These are phyloP conservation scores for Chlamydomonas reinhardtii DNA, from an alignment of 163 green algal genomes.

Conservation along the genomic window DNA sequence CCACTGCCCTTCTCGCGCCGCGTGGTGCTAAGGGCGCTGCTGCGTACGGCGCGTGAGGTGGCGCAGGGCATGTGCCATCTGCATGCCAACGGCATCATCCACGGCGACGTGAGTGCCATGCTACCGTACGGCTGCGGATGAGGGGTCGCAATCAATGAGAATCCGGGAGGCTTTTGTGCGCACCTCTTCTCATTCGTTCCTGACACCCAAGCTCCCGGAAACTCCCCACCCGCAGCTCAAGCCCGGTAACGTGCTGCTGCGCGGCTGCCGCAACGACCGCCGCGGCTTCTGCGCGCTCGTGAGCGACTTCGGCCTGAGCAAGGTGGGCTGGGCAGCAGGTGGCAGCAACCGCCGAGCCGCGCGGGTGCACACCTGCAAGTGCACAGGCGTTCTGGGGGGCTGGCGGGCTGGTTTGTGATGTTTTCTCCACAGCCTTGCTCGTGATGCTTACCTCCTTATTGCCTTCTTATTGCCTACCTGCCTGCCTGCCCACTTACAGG, in stretches of 20 bases:
- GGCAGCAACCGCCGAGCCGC: neutral
- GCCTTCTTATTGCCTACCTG: too few relatives aligned
- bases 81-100: conserved; percentile 50
- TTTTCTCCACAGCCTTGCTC: too few relatives aligned
- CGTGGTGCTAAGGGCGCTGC: conserved; percentile 30
- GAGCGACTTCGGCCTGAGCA: conserved; percentile 47
- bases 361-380: neutral
- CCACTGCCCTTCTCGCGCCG: neutral
- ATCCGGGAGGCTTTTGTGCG: too few relatives aligned
- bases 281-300: conserved; percentile 77
- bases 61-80: conserved; percentile 53
- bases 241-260: conserved; percentile 78
- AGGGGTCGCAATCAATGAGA: too few relatives aligned
- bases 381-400: too few relatives aligned
- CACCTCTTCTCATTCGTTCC: too few relatives aligned
- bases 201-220: too few relatives aligned
- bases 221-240: conserved; percentile 36
- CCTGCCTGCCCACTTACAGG: neutral
- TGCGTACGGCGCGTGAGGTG: conserved; percentile 39
- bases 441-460: too few relatives aligned
- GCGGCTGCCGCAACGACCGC: conserved; percentile 68
- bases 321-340: too few relatives aligned
- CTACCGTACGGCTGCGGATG: too few relatives aligned
- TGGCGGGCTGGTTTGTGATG: too few relatives aligned
- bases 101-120: conserved; percentile 43